Evolutionary conservation across 495 filamentous ascomycete genomes (phyloP), one percentile per base, ranked within the genome.

Genomic region (Usnea hakonensis): DNA sequence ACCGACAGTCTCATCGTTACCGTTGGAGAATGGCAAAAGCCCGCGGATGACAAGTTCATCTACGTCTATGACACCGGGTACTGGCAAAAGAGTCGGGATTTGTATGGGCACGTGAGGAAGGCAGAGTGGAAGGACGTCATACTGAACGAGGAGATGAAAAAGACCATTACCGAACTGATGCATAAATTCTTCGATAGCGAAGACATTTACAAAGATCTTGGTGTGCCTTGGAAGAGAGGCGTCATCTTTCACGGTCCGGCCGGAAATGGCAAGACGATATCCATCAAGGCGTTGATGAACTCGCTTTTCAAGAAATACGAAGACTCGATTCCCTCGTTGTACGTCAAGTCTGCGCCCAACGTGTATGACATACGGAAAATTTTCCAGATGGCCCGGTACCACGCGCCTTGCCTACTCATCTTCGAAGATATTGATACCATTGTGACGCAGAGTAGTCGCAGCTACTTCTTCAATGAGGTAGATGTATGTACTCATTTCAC

Each of bases 381-480:
- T 50, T 85, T 85, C 64, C 26, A 58, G 8, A 80, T 74, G 56
- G 83, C 83, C 6, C 70, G 83, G 32, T 72, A 26, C 14, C 61
- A 63, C 50, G 58, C 68, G 30, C 77, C 77, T 3, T 80, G 77
- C 53, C 56, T 83, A 28, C 70, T 83, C 6, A 72, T 88, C 46
- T 79, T 89, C 53, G 86, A 89, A 71, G 86, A 89, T 60, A 80
- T 89, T 32, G 86, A 88, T 63, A 84, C 79, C 28, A 72, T 87
- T 17, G 79, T 88, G 7, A 76, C 74, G 2, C 73, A 75, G 33
- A 59, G 58, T 6, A 79, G 81, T 37, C 73, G 85, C 10, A 80
- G 75, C 57, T 89, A 86, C 71, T 89, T 89, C 67, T 77, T 89
- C 58, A 89, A 89, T 68, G 83, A 89, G 63, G 79, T 88, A 8